Conservation (phyloP, 148 eudicot species). For the Gaultheria prostrata region DNA sequence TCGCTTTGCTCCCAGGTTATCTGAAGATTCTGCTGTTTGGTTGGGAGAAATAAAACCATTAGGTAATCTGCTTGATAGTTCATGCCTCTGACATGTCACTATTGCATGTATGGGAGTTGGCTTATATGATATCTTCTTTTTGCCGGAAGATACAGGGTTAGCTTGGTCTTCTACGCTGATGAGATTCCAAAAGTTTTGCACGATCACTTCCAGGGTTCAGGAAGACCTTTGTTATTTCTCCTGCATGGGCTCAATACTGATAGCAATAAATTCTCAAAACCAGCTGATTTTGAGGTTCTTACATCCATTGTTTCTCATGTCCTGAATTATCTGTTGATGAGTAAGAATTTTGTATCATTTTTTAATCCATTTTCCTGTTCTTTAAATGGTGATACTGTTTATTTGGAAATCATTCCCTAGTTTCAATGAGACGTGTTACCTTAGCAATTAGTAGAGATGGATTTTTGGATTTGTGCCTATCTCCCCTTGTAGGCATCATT, state of each 20-base stretch:
- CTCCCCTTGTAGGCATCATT: background rate
- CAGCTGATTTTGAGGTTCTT: slow-evolving; percentile 84
- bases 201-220: slow-evolving; percentile 49
- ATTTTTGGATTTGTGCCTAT: slow-evolving; percentile 2
- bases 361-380: background rate
- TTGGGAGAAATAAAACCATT: slow-evolving; percentile 74
- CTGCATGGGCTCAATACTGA: slow-evolving; percentile 94
- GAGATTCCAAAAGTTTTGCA: slow-evolving; percentile 62
- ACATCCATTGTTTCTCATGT: background rate
- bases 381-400: background rate
- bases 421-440: background rate
- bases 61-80: too few species aligned
- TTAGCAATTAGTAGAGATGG: background rate
- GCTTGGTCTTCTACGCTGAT: slow-evolving; percentile 52
- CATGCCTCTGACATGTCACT: background rate
- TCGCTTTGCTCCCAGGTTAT: slow-evolving; percentile 79
- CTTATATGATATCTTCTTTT: slow-evolving; percentile 23
- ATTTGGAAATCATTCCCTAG: background rate
- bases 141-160: slow-evolving; percentile 85
- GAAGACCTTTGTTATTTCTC: slow-evolving; percentile 63
- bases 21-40: slow-evolving; percentile 95
- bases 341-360: background rate
- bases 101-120: slow-evolving; percentile 10
- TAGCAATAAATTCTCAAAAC: slow-evolving; percentile 76
- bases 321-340: background rate